phyloP scores from a whole-genome alignment of 768 basidiomycete species.

The Pleurotus giganteus region DNA sequence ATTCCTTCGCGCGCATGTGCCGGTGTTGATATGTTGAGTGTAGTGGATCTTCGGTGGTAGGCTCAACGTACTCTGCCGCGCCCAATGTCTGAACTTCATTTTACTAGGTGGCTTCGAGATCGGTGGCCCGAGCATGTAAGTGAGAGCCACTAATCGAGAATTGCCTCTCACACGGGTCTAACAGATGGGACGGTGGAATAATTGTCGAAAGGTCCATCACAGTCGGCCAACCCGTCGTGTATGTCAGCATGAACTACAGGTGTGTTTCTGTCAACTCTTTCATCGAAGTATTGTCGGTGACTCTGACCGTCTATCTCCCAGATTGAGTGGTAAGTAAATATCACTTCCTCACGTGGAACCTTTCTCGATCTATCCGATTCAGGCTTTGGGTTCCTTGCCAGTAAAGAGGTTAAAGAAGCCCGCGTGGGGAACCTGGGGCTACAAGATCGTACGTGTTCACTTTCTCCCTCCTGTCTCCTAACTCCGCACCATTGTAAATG shows the following conservation, averaged over 20 bases:
- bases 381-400: slow-evolving; percentile 43
- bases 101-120: slow-evolving; percentile 40
- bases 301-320: neutral
- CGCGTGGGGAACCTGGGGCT: slow-evolving; percentile 56
- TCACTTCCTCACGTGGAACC: neutral
- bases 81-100: neutral
- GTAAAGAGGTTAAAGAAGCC: slow-evolving; percentile 40
- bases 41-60: slow-evolving; percentile 54
- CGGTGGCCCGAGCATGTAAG: slow-evolving; percentile 34
- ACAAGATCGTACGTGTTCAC: slow-evolving; percentile 45
- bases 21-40: neutral
- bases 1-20: neutral
- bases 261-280: slow-evolving; percentile 7
- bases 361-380: neutral
- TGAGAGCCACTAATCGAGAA: neutral
- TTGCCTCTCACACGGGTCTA: neutral
- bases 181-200: slow-evolving; percentile 40
- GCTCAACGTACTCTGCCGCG: neutral
- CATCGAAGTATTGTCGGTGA: neutral
- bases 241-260: slow-evolving; percentile 56
- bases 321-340: neutral
- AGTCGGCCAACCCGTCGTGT: slow-evolving; percentile 44
- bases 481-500: slow-evolving; percentile 10
- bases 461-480: neutral
- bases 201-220: slow-evolving; percentile 45